phyloP scores from a whole-genome alignment of 1,139 yeast genomes.

The Geotrichum klebahnii region DNA sequence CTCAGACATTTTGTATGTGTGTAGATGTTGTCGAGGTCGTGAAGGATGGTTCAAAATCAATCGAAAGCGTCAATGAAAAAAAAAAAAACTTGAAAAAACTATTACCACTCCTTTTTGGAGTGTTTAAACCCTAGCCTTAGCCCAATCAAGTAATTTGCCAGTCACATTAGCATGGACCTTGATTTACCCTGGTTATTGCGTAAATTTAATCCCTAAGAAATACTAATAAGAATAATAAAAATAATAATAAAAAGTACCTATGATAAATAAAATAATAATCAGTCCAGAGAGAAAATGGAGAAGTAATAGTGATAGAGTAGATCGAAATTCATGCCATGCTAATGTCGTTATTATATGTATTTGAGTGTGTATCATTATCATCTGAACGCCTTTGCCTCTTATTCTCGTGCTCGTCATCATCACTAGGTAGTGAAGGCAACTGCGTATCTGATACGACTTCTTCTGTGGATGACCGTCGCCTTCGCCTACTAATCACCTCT shows the following conservation, averaged over 20 bases:
- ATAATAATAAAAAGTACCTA: background rate
- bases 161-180: background rate
- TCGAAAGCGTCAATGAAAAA: background rate
- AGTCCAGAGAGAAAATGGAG: too few relatives aligned
- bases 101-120: background rate
- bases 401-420: background rate
- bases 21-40: conserved; percentile 12
- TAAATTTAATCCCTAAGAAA: conserved; percentile 8
- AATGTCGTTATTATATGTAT: background rate
- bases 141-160: background rate
- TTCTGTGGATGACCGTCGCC: conserved; percentile 2
- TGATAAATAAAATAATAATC: too few relatives aligned
- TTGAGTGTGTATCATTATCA: background rate
- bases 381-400: background rate
- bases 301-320: too few relatives aligned
- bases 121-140: background rate
- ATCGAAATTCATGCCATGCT: background rate
- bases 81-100: background rate
- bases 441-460: background rate
- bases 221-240: background rate
- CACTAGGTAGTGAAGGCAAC: background rate
- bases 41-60: background rate
- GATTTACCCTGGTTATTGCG: background rate
- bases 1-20: conserved; percentile 18
- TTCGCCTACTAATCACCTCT: background rate